A percentile compares a stretch with the other conserved stretches of the same genome.
Conservation (phyloP, 257 asterid genomes). For the Scutellaria barbata region DNA sequence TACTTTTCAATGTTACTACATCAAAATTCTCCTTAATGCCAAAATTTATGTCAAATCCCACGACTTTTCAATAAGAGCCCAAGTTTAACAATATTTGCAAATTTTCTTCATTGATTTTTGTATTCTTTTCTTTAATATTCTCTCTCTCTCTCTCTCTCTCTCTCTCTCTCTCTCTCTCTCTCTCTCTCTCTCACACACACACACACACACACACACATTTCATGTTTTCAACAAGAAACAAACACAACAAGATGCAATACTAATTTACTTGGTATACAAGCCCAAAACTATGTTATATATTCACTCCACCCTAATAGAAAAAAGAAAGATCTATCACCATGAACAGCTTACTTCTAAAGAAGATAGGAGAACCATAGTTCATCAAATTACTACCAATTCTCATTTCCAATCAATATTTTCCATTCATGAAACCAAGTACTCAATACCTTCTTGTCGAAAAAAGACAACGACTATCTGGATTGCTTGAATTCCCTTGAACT, state of each 20-base stretch:
- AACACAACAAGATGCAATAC: no score
- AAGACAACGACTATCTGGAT: conserved; percentile 32
- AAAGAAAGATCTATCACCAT: not conserved
- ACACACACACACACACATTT: no score
- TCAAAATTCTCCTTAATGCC: not conserved
- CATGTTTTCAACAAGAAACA: no score
- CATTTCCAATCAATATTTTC: conserved; percentile 9
- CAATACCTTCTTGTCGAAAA: not conserved
- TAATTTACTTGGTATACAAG: not conserved
- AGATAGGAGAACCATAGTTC: not conserved
- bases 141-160: no score
- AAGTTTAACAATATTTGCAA: no score
- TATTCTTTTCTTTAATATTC: no score
- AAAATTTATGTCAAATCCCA: no score
- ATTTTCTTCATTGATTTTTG: no score
- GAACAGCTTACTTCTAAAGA: conserved; percentile 15
- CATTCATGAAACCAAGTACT: not conserved
- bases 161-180: no score
- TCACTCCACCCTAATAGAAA: not conserved
- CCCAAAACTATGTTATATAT: not conserved
- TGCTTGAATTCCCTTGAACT: conserved; percentile 57
- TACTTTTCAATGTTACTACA: no score
- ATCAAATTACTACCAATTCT: conserved; percentile 20
- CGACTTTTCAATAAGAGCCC: no score
- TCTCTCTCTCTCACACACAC: no score